Evolutionary conservation across 768 basidiomycete genomes (phyloP).

Genomic region (Termitomyces sp.): DNA sequence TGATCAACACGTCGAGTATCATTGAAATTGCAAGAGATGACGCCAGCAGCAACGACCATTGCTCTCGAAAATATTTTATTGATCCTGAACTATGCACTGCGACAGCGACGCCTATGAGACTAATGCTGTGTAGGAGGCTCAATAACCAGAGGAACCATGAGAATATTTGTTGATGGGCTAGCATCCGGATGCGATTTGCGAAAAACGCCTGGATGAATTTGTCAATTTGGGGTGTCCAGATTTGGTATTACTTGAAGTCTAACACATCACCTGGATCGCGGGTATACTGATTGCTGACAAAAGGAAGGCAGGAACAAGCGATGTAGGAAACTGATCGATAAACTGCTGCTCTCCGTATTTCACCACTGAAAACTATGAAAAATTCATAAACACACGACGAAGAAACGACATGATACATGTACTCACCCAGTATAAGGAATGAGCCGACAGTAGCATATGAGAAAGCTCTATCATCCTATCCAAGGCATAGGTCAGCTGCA

Average conservation of each 20-base stretch:
- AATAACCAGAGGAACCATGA: neutral
- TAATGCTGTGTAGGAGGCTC: constrained; percentile 1
- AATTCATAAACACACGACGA: neutral
- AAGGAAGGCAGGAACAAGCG: neutral
- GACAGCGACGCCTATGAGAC: neutral
- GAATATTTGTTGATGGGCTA: neutral
- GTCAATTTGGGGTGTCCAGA: neutral
- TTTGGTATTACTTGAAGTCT: neutral
- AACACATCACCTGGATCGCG: constrained; percentile 1
- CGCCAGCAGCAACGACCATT: constrained; percentile 3
- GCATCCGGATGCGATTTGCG: constrained; percentile 2
- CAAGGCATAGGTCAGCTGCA: neutral
- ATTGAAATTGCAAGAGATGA: constrained; percentile 6
- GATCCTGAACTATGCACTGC: neutral
- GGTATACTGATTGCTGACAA: constrained; percentile 5
- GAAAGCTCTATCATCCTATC: constrained; percentile 6
- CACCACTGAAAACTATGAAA: constrained; percentile 3
- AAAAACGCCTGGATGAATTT: constrained; percentile 9
- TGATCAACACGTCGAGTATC: neutral
- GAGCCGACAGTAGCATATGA: neutral
- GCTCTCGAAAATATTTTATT: neutral
- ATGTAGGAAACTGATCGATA: neutral
- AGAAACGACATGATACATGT: no score
- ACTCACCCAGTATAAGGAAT: constrained; percentile 1
- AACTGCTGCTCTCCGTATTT: constrained; percentile 6